Conservation (phyloP, 495 filamentous ascomycete genomes). For the Penicillium goetzii region DNA sequence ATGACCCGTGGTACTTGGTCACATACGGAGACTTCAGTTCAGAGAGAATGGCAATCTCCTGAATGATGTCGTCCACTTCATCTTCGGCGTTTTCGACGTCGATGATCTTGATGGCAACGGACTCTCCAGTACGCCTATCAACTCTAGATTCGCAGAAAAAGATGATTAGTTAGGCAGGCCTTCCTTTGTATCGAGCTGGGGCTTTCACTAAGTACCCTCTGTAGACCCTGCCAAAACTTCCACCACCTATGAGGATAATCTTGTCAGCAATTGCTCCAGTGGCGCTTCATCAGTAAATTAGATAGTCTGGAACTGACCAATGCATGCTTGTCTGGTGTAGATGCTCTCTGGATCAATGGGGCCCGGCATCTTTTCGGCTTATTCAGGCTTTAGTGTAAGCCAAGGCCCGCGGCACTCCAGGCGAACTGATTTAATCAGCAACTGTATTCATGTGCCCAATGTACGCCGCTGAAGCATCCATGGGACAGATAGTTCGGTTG, state of each 20-base stretch:
- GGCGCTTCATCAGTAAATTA: background rate
- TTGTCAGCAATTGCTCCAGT: constrained; percentile 10
- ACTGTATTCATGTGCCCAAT: background rate
- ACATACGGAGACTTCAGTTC: constrained; percentile 93
- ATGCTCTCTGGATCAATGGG: constrained; percentile 79
- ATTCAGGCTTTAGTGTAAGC: constrained; percentile 5
- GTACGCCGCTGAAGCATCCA: background rate
- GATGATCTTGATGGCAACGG: constrained; percentile 94
- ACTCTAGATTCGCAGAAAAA: constrained; percentile 54
- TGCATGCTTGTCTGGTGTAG: constrained; percentile 92
- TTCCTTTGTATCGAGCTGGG: background rate
- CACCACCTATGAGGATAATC: constrained; percentile 59
- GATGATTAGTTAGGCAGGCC: background rate
- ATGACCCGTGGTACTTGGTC: constrained; percentile 96
- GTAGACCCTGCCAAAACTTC: constrained; percentile 94
- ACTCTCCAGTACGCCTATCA: constrained; percentile 80
- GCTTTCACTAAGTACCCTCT: constrained; percentile 68
- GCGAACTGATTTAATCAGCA: background rate
- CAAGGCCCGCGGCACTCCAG: constrained; percentile 14
- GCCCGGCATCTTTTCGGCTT: constrained; percentile 41
- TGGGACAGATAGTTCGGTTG: background rate
- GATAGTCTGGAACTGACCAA: constrained; percentile 61
- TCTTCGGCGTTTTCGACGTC: constrained; percentile 98
- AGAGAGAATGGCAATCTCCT: constrained; percentile 94
- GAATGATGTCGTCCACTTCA: constrained; percentile 98